Evolutionary conservation across 345 rosid species (phyloP), one percentile per base, ranked within the genome.

Genomic region (Arabidopsis arenosa): DNA sequence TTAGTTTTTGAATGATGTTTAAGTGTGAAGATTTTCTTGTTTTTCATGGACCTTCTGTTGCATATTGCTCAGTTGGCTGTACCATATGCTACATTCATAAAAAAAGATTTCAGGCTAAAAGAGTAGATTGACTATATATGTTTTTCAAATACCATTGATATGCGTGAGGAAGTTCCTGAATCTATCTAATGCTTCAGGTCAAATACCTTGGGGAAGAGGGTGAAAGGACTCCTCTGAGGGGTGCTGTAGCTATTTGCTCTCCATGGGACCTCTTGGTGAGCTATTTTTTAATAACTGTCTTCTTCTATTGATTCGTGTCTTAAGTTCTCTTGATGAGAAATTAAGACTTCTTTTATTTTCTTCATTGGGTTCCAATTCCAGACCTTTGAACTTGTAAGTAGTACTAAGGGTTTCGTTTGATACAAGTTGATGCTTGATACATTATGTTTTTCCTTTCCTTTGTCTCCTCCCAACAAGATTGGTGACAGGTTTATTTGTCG

Each of bases 181-280:
- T 14, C 9, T 56, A 32, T 62, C 57, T 32, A 11, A 21, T 72
- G 44, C 28, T 81, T 54, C 79, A 93, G 98, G 98, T 91, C 66
- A 93, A 93, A 83, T 93, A 91, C 83, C 97, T 91, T 64, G 98
- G 98, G 6, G 98, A 91, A 83, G 90, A 90, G 48, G 89, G 89
- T 48, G 88, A 84, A 74, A 83, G 74, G 63, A 85, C 87, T 78
- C 92, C 94, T 23, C 13, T 90, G 70, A 87, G 90, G 41, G 97
- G 96, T 26, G 98, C 94, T 65, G 93, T 76, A 12, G 93, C 96
- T 74, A 79, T 93, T 76, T 87, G 96, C 83, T 84, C 85, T 73
- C 97, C 98, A 11, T 91, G 97, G 96, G 98, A 91, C 83, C 94
- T 93, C 72, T 79, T 93, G 97, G 98, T 93, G 79, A 84, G 93